Evolutionary conservation across 139 green algal species (phyloP).

Genomic region (Parachlorella kessleri): DNA sequence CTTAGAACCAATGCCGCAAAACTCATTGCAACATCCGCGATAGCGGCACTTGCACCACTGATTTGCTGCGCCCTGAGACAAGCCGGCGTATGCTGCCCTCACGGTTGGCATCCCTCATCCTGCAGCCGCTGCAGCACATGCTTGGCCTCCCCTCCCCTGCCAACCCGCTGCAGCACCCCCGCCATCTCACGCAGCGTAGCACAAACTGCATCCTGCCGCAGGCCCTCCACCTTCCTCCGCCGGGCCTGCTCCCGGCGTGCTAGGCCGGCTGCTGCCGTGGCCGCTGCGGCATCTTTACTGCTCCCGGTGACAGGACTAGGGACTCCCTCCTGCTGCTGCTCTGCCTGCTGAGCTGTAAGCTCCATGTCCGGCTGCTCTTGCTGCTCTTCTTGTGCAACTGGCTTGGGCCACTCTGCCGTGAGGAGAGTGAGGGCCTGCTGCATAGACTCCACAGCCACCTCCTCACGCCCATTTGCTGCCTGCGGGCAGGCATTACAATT

Average conservation of each 20-base stretch:
- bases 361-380: background rate
- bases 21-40: too few relatives aligned
- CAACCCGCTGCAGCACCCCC: background rate
- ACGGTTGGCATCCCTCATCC: background rate
- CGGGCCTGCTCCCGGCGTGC: background rate
- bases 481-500: too few relatives aligned
- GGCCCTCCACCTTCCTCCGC: background rate
- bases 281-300: background rate
- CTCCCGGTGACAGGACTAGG: background rate
- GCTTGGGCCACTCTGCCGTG: background rate
- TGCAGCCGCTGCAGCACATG: background rate
- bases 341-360: background rate
- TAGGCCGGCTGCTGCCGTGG: background rate
- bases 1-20: too few relatives aligned
- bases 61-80: too few relatives aligned
- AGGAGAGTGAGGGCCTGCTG: slow-evolving; percentile 15
- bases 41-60: too few relatives aligned
- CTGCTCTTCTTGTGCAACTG: background rate
- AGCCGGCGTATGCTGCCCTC: too few relatives aligned
- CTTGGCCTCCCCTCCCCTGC: background rate
- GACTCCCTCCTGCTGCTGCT: background rate
- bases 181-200: slow-evolving; percentile 10
- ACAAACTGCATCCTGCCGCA: slow-evolving; percentile 24
- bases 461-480: background rate
- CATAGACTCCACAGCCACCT: slow-evolving; percentile 2